Conservation (phyloP, 306 rosid species). For the Albizia julibrissin region DNA sequence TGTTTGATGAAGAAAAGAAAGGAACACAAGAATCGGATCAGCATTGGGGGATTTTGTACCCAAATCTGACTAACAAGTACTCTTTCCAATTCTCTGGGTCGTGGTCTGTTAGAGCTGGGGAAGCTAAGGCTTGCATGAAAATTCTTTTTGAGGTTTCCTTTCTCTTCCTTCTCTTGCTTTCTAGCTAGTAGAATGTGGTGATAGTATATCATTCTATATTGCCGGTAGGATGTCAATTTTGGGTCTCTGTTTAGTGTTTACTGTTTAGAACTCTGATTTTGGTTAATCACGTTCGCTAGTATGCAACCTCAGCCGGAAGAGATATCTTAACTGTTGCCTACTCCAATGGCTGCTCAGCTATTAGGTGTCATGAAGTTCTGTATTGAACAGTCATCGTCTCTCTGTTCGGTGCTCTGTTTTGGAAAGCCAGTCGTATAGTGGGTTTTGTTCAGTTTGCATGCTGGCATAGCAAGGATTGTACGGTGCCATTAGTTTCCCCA, state of each 20-base stretch:
- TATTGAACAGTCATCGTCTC: neutral
- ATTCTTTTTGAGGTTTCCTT: neutral
- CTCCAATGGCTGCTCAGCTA: too few species aligned
- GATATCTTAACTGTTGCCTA: too few species aligned
- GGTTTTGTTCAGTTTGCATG: neutral
- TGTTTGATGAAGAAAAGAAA: slow-evolving; percentile 56
- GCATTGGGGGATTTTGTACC: slow-evolving; percentile 73
- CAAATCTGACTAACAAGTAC: slow-evolving; percentile 70
- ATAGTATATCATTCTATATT: neutral
- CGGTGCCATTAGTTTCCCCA: neutral
- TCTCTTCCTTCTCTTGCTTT: neutral
- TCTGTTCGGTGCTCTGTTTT: neutral
- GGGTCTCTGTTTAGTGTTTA: neutral
- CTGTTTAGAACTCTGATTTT: neutral
- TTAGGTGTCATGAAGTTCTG: neutral
- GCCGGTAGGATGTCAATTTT: neutral
- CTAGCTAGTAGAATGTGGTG: neutral
- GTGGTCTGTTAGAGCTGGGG: neutral
- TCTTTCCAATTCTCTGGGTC: slow-evolving; percentile 55
- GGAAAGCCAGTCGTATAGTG: too few species aligned
- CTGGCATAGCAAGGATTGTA: neutral
- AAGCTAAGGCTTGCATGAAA: neutral
- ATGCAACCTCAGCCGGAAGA: neutral
- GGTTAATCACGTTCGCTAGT: neutral
- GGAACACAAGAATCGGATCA: slow-evolving; percentile 29